phyloP scores from a whole-genome alignment of 2,329 filamentous ascomycete species.

The Exophiala oligosperma region DNA sequence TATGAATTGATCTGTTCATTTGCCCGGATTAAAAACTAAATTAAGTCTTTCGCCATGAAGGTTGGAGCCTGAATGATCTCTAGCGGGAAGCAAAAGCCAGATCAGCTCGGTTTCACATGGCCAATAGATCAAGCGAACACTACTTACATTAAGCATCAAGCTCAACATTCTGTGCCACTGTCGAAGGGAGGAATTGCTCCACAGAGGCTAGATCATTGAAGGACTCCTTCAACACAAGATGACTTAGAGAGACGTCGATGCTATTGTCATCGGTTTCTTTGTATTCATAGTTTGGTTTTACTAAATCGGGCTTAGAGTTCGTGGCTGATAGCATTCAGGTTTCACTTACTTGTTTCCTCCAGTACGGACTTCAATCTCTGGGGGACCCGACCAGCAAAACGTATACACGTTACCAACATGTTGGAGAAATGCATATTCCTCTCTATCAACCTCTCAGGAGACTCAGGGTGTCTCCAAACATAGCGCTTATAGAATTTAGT shows the following conservation, averaged over 20 bases:
- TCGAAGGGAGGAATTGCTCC: not conserved
- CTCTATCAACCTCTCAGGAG: not conserved
- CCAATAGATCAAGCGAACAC: too few species aligned
- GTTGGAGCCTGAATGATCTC: not conserved
- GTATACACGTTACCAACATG: not conserved
- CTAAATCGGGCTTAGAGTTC: not conserved
- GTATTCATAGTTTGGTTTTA: not conserved
- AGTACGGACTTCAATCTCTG: not conserved
- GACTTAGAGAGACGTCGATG: not conserved
- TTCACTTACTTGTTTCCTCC: not conserved
- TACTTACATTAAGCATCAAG: not conserved
- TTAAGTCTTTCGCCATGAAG: not conserved
- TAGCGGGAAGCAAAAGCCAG: not conserved
- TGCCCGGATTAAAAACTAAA: not conserved
- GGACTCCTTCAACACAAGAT: not conserved
- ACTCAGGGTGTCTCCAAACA: not conserved
- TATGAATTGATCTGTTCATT: not conserved
- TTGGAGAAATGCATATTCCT: not conserved
- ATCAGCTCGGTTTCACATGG: too few species aligned
- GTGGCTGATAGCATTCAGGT: not conserved
- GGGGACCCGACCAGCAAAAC: not conserved
- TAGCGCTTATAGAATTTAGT: not conserved
- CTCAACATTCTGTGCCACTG: not conserved
- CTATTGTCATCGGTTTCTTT: not conserved
- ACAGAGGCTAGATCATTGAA: not conserved